Evolutionary conservation across 2,329 filamentous ascomycete species (phyloP).

Genomic region (Pyrenophora seminiperda): DNA sequence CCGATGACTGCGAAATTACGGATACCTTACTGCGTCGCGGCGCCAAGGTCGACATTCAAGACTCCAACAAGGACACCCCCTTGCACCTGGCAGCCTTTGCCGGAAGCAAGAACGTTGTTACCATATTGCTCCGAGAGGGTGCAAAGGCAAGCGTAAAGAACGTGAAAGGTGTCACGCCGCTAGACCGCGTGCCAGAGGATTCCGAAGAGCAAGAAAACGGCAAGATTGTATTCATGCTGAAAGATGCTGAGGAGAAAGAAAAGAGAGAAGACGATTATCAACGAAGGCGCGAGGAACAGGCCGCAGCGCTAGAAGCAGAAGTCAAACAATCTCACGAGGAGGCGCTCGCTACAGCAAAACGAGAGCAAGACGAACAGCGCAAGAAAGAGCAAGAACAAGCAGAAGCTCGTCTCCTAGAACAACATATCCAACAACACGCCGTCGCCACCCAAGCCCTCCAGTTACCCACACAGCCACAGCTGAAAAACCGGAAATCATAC

Average conservation of each 20-base stretch:
- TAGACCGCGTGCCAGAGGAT: conserved; percentile 19
- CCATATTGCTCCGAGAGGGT: conserved; percentile 24
- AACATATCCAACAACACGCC: too few relatives aligned
- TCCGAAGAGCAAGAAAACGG: conserved; percentile 23
- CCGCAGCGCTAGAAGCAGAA: conserved; percentile 10
- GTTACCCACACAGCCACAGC: background rate
- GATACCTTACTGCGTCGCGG: conserved; percentile 26
- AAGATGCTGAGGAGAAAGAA: conserved; percentile 25
- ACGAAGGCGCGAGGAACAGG: conserved; percentile 9
- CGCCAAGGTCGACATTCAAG: conserved; percentile 21
- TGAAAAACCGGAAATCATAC: background rate
- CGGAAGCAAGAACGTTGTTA: conserved; percentile 22
- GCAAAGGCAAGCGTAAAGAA: conserved; percentile 26
- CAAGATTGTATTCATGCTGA: conserved; percentile 28
- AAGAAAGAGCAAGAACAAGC: conserved; percentile 1
- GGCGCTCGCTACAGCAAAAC: conserved; percentile 4
- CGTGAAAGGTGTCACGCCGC: conserved; percentile 21
- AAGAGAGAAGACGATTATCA: conserved; percentile 10
- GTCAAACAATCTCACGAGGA: conserved; percentile 14
- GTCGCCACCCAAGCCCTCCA: background rate
- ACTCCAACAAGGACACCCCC: conserved; percentile 27
- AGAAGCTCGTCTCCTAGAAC: background rate
- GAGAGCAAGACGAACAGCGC: conserved; percentile 4
- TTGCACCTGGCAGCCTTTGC: conserved; percentile 28
- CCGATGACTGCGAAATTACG: conserved; percentile 28